Percentiles rank a stretch among this genome's conserved stretches.
Evolutionary conservation across 768 basidiomycete genomes (phyloP).

Genomic region (Termitomyces sp.): DNA sequence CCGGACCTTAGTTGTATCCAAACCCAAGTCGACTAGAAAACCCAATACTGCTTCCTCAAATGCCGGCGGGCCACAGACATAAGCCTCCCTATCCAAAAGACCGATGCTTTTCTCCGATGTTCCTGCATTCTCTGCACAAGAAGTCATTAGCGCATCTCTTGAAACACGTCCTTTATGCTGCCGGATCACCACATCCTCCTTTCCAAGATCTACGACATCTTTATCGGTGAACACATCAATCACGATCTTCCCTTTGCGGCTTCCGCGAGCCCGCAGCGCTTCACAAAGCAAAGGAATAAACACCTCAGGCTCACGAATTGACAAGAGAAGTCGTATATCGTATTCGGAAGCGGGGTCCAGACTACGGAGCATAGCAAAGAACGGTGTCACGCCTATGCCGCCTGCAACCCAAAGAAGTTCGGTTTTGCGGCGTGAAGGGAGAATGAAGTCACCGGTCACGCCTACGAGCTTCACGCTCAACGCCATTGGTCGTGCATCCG

Average conservation of each 20-base stretch:
- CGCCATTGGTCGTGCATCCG: conserved; percentile 33
- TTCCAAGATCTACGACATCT: conserved; percentile 7
- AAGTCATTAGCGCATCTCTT: conserved; percentile 12
- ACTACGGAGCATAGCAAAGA: conserved; percentile 46
- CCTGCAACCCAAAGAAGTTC: conserved; percentile 58
- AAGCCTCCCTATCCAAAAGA: conserved; percentile 26
- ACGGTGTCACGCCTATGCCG: conserved; percentile 65
- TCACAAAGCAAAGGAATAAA: conserved; percentile 38
- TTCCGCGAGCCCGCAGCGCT: conserved; percentile 18
- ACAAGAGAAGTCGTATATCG: conserved; percentile 46
- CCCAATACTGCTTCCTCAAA: conserved; percentile 40
- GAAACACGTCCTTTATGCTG: conserved; percentile 21
- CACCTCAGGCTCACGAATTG: conserved; percentile 53
- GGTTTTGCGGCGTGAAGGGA: conserved; percentile 20
- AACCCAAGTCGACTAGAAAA: conserved; percentile 30
- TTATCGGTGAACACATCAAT: conserved; percentile 39
- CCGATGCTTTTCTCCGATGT: conserved; percentile 1
- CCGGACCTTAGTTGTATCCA: conserved; percentile 27
- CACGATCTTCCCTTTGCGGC: not conserved
- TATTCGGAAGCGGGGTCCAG: conserved; percentile 11
- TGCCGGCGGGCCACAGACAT: conserved; percentile 46
- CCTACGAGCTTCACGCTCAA: conserved; percentile 48
- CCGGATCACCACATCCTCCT: conserved; percentile 9
- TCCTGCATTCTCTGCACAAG: conserved; percentile 1
- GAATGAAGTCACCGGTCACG: conserved; percentile 48